Percentiles rank a stretch among this genome's conserved stretches.
Conservation (phyloP, 257 asterid species). For the Ocimum tenuiflorum region DNA sequence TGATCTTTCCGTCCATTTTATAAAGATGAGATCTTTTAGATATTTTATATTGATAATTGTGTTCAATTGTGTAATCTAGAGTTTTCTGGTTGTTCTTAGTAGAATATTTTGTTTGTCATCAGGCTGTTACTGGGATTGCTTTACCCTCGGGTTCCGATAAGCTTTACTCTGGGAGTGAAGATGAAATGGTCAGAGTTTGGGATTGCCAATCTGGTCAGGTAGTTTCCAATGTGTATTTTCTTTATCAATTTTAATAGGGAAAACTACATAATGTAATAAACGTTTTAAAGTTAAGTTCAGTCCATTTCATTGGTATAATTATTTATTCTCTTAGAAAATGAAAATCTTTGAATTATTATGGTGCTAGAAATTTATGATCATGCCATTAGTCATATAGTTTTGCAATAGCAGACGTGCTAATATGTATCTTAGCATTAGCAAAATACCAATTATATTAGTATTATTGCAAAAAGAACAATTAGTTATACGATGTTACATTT, state of each 20-base stretch:
- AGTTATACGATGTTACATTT: too few species aligned
- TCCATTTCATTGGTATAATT: neutral
- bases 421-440: too few species aligned
- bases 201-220: conserved; percentile 99
- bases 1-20: neutral
- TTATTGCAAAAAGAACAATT: too few species aligned
- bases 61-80: neutral
- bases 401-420: too few species aligned
- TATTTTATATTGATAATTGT: neutral
- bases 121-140: conserved; percentile 90
- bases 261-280: neutral
- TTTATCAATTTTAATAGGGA: neutral
- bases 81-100: conserved; percentile 4
- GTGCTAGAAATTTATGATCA: too few species aligned
- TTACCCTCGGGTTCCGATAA: conserved; percentile 84
- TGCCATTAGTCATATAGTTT: too few species aligned
- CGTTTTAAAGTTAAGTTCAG: neutral
- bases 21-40: conserved; percentile 1
- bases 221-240: conserved; percentile 7
- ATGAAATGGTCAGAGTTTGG: conserved; percentile 87
- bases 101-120: conserved; percentile 20
- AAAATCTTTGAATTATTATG: too few species aligned
- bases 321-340: too few species aligned
- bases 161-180: conserved; percentile 89
- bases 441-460: too few species aligned